Base-by-base conservation (phyloP, 202 grass and related monocot species). In the Zoysia matrella region DNA sequence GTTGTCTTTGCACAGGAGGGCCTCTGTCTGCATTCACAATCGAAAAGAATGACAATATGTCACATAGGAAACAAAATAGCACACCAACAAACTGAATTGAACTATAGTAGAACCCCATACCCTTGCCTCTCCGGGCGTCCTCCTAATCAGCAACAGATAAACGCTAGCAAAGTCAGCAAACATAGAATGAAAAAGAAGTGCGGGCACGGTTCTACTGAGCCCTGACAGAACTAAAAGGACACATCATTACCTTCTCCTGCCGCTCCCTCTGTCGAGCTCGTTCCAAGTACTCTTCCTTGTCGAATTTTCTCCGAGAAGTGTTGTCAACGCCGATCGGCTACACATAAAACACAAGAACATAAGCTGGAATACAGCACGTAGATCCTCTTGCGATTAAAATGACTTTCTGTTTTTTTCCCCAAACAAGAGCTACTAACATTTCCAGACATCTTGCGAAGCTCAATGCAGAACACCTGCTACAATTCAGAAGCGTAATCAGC, bases 1-100 rank as follows among this genome's bases (percentile, higher is more conserved):
- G 96, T 75, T 99, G 88, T 80, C 96, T 93, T 89, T 99, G 96
- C 60, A 94, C 91, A 76, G 87, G 89, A 85, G 93, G 93, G 52
- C 67, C 92, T 83, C 89, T 98, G 2, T 89, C 96, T 99, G 63
- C n/a, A 69, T 74, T 4, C 16, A 79, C 52, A 88, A 43, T 58
- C 8, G 5, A 60, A 83, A 36, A 43, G 4, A 78, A 51, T 40
- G 22, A 40, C 22, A 39, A 13, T 66, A 73, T 52, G 63, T 50
- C 65, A 73, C 52, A 60, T 5, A 63, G 16, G 65, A 41, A 0
- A 45, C 2, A 48, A 80, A 68, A n/a, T 14, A 55, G 42, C 7
- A 61, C 0, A 11, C 2, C 3, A 41, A 11, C 40, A 71, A 13
- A 71, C 55, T 61, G 68, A 75, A 57, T 3, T 52, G 3, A 86